These are phyloP conservation scores for Solanum lycopersicoides DNA, from an alignment of 257 asterid genomes.

Conservation along the genomic window DNA sequence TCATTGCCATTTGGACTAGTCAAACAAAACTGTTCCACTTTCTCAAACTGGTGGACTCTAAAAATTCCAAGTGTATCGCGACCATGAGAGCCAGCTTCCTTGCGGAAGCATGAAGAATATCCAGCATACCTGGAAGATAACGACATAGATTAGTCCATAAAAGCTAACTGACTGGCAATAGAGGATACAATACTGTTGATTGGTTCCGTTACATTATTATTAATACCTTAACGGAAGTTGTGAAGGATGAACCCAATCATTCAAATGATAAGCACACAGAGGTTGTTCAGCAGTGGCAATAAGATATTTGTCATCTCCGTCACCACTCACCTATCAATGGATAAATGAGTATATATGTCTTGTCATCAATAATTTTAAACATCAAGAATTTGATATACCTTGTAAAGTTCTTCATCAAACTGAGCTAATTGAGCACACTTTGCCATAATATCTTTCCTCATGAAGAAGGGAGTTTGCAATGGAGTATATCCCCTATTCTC, in stretches of 20 bases:
- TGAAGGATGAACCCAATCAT: conserved; percentile 87
- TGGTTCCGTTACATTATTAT: not conserved
- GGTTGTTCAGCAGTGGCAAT: conserved; percentile 98
- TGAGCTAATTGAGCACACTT: conserved; percentile 94
- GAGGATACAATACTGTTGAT: not conserved
- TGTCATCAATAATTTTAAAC: not conserved
- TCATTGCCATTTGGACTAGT: conserved; percentile 69
- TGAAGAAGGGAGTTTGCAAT: conserved; percentile 79
- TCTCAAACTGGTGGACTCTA: conserved; percentile 89
- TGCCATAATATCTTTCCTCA: conserved; percentile 86
- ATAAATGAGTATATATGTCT: not conserved
- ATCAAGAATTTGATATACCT: conserved; percentile 30
- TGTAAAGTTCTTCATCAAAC: conserved; percentile 93
- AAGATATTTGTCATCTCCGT: conserved; percentile 88
- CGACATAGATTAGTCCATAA: not conserved
- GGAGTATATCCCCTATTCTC: conserved; percentile 46
- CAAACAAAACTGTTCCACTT: conserved; percentile 88
- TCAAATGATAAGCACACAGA: conserved; percentile 81
- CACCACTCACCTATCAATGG: conserved; percentile 69
- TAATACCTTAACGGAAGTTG: conserved; percentile 63
- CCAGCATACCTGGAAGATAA: conserved; percentile 63
- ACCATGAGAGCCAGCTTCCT: conserved; percentile 97
- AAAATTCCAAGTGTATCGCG: conserved; percentile 89
- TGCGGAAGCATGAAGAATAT: conserved; percentile 82
- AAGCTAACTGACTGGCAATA: not conserved